Evolutionary conservation across 768 basidiomycete species (phyloP), one percentile per base, ranked within the genome.

Genomic region (Leccinum broughii): DNA sequence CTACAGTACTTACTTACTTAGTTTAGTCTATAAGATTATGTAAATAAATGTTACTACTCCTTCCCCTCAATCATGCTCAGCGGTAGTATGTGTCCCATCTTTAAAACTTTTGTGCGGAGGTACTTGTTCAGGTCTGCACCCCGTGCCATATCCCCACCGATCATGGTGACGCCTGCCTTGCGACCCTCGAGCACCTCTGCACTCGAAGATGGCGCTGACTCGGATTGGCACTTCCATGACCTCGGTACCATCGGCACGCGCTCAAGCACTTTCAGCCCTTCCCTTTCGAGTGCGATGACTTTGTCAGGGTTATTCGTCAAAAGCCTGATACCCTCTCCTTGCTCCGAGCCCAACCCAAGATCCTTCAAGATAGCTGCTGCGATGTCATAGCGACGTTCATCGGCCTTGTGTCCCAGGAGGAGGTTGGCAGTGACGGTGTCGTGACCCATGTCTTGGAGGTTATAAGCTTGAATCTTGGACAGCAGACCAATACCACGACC

Each of bases 261-360:
- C 74, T 98, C 94, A 4, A 80, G 78, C 20, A 99, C 84, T 17
- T 73, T 76, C 55, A 99, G 9, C 3, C 93, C 92, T 73, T 98
- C 96, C 66, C 80, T 82, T 75, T 89, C 83, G 66, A 98, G 76
- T 50, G 95, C 94, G 62, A 85, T 82, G 46, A 99, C 89, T 77
- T 99, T 99, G 76, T 95, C 95, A 10, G 97, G 97, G 75, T 99
- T 99, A 76, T 99, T 99, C 60, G 97, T 99, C 75, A 99, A 77
- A 64, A 98, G 77, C 58, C 90, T 79, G 56, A 95, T 83, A 50
- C 85, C 84, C 68, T 84, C 83, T 62, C 75, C 79, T 55, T 72
- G 55, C 61, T 83, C 82, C 24, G 75, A 77, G 7, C 85, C 90
- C 14, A 98, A 76, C 7, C 89, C 90, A 2, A 98, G 79, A 74